Percentiles rank a stretch among this genome's conserved stretches.
Conservation (phyloP, 306 rosid species). For the Fagus crenata region DNA sequence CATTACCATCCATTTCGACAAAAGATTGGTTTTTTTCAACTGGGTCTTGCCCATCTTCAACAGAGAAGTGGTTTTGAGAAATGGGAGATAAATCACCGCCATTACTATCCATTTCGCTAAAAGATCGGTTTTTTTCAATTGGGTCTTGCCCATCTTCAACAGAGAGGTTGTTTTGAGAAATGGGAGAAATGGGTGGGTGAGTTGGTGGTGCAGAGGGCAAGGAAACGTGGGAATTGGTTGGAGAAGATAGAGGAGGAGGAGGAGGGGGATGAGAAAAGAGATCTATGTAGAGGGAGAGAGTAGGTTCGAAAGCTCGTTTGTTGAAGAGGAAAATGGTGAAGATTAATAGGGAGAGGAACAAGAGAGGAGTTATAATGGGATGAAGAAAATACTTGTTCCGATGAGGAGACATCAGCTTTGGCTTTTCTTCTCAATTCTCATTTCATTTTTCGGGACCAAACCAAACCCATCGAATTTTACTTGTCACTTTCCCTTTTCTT, state of each 20-base stretch:
- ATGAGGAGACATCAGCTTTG: conserved; percentile 3
- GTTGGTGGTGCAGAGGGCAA: conserved; percentile 20
- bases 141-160: conserved; percentile 2
- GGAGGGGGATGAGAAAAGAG: conserved; percentile 43
- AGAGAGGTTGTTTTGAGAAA: conserved; percentile 7
- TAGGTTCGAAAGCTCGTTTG: conserved; percentile 45
- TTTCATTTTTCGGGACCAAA: no score
- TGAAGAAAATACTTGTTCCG: conserved; percentile 33
- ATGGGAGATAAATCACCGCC: not conserved
- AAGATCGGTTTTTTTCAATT: no score
- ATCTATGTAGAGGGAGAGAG: conserved; percentile 49
- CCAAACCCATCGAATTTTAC: no score
- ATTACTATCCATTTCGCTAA: no score
- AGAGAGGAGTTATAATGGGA: conserved; percentile 39
- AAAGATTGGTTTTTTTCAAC: conserved; percentile 9
- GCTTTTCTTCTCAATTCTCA: no score
- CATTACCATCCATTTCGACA: conserved; percentile 24
- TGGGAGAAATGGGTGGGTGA: conserved; percentile 18
- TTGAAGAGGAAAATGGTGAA: conserved; percentile 46
- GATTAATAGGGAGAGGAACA: conserved; percentile 49
- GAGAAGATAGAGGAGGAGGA: conserved; percentile 23
- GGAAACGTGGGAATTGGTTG: conserved; percentile 13
- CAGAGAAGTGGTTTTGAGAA: conserved; percentile 10
- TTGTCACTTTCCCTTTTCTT: no score
- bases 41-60: conserved; percentile 3